Percentiles rank a stretch among this genome's conserved stretches.
These are phyloP conservation scores for Ogataea naganishii DNA, from an alignment of 805 yeast genomes.

Conservation along the genomic window DNA sequence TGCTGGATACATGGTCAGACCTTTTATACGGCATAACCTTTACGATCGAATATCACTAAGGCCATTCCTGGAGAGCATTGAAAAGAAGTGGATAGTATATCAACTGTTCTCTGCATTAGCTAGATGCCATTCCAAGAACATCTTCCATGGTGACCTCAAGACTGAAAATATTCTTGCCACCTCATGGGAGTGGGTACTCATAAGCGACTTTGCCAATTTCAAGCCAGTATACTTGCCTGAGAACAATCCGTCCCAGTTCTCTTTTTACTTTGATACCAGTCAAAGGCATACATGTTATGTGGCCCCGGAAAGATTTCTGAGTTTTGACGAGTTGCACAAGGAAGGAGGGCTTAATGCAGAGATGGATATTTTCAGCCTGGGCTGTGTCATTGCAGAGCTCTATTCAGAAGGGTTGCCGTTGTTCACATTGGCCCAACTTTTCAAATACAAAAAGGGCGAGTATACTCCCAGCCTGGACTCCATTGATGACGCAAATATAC, in stretches of 20 bases:
- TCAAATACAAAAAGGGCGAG: slow-evolving; percentile 68
- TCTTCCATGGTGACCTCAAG: slow-evolving; percentile 87
- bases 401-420: slow-evolving; percentile 81
- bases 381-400: slow-evolving; percentile 87
- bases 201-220: slow-evolving; percentile 77
- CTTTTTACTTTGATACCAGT: slow-evolving; percentile 88
- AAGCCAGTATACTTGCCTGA: slow-evolving; percentile 86
- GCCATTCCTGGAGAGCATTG: slow-evolving; percentile 77
- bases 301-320: slow-evolving; percentile 84
- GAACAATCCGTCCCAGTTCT: slow-evolving; percentile 86
- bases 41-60: slow-evolving; percentile 82
- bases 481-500: slow-evolving; percentile 41
- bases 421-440: slow-evolving; percentile 80
- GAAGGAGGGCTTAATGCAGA: slow-evolving; percentile 35
- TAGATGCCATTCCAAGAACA: slow-evolving; percentile 50
- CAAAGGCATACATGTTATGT: slow-evolving; percentile 80
- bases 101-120: slow-evolving; percentile 63
- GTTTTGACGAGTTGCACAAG: slow-evolving; percentile 14
- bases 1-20: slow-evolving; percentile 86
- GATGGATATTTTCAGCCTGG: slow-evolving; percentile 79
- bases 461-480: slow-evolving; percentile 54
- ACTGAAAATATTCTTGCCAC: slow-evolving; percentile 83
- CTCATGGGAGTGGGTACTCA: slow-evolving; percentile 78
- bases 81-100: slow-evolving; percentile 76
- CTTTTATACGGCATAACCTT: slow-evolving; percentile 67